Conservation (phyloP, 441 rosid genomes). For the Syzygium syzygioides region DNA sequence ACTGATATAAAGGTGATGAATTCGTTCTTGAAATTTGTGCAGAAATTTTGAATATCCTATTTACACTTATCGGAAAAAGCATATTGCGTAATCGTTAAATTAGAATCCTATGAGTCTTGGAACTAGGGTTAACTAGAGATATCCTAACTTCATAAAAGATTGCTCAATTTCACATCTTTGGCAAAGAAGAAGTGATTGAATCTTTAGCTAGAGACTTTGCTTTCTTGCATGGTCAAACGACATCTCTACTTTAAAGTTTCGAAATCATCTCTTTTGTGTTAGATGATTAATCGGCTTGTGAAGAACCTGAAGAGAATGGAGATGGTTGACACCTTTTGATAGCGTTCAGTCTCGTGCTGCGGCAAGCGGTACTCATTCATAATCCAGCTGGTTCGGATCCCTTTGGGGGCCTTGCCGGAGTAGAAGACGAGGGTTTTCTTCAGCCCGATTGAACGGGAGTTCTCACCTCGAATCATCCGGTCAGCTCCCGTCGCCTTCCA, state of each 20-base stretch:
- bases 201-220: neutral
- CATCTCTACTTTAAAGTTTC: neutral
- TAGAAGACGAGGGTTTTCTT: constrained; percentile 99
- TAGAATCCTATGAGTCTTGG: neutral
- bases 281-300: too few species aligned
- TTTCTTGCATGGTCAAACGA: neutral
- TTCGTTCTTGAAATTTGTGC: neutral
- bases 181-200: neutral
- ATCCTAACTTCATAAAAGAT: neutral
- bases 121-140: neutral
- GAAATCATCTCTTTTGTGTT: neutral
- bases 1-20: neutral
- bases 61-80: neutral
- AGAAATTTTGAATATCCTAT: neutral
- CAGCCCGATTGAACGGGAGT: constrained; percentile 69
- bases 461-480: constrained; percentile 84
- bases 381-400: constrained; percentile 94
- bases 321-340: constrained; percentile 61
- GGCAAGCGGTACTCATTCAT: constrained; percentile 99
- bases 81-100: neutral
- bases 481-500: constrained; percentile 99
- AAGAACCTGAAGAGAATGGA: neutral
- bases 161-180: neutral
- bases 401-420: constrained; percentile 98
- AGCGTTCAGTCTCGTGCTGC: constrained; percentile 83